Evolutionary conservation across 495 filamentous ascomycete genomes (phyloP).

Genomic region (Podospora pseudocomata): DNA sequence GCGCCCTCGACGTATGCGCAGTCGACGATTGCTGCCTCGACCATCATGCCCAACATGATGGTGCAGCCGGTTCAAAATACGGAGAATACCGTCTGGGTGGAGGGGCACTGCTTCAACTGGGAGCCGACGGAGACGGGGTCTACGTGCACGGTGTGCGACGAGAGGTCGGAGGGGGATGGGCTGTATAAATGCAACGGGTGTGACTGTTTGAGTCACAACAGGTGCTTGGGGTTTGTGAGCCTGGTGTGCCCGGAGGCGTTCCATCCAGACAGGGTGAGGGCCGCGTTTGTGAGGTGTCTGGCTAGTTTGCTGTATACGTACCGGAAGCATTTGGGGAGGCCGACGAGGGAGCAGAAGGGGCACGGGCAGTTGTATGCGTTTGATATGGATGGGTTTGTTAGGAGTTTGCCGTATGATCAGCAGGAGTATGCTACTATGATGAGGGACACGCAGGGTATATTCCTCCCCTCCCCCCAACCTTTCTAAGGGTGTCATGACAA

Average conservation of each 20-base stretch:
- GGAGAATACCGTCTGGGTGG: constrained; percentile 83
- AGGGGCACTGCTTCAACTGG: constrained; percentile 88
- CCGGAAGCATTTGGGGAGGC: constrained; percentile 72
- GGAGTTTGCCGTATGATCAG: constrained; percentile 84
- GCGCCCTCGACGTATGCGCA: constrained; percentile 94
- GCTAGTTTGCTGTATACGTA: constrained; percentile 96
- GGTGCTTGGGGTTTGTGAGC: constrained; percentile 76
- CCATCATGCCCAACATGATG: constrained; percentile 88
- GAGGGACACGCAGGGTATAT: constrained; percentile 85
- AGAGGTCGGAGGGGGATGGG: constrained; percentile 76
- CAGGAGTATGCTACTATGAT: constrained; percentile 83
- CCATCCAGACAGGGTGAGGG: constrained; percentile 82
- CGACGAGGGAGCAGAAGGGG: constrained; percentile 79
- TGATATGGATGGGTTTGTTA: constrained; percentile 90
- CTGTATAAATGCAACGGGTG: constrained; percentile 85
- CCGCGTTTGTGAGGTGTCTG: constrained; percentile 90
- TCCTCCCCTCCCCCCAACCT: constrained; percentile 12
- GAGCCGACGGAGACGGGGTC: constrained; percentile 62
- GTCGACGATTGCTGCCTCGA: constrained; percentile 96
- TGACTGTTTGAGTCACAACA: constrained; percentile 68
- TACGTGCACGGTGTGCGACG: constrained; percentile 82
- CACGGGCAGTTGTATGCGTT: constrained; percentile 84
- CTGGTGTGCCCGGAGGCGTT: constrained; percentile 89
- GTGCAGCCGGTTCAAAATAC: constrained; percentile 82
- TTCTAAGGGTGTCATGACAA: not conserved